These are phyloP conservation scores for Castanospermum australe DNA, from an alignment of 306 rosid species.

Conservation along the genomic window DNA sequence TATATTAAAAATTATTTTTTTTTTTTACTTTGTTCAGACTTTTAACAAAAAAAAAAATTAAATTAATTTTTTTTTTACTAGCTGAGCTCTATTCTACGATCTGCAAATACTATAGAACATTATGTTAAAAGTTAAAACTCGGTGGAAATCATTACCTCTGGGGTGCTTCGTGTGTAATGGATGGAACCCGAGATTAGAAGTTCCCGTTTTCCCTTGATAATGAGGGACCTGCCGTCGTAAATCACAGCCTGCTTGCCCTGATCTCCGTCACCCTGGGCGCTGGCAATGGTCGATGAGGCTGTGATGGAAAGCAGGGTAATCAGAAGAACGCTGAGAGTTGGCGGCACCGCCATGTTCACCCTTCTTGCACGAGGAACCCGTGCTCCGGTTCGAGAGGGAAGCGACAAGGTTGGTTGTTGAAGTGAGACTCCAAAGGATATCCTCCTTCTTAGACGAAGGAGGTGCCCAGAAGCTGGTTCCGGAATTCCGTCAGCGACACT, in stretches of 20 bases:
- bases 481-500: neutral
- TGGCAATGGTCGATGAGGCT: neutral
- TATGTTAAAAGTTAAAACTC: too few species aligned
- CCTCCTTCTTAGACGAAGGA: neutral
- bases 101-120: too few species aligned
- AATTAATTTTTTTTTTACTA: too few species aligned
- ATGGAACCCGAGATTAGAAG: constrained; percentile 84
- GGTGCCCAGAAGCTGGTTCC: constrained; percentile 7
- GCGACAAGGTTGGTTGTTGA: neutral
- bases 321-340: constrained; percentile 8
- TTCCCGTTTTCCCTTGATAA: constrained; percentile 55
- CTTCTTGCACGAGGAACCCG: neutral
- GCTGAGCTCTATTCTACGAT: too few species aligned
- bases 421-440: neutral
- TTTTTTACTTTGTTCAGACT: too few species aligned
- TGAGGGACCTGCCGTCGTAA: constrained; percentile 42
- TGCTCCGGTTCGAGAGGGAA: neutral
- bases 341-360: neutral
- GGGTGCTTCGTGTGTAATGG: constrained; percentile 82
- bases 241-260: neutral
- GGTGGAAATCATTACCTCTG: too few species aligned
- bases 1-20: too few species aligned
- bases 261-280: neutral
- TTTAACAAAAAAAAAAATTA: too few species aligned
- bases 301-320: neutral